Evolutionary conservation across 140 eudicot genomes (phyloP).

Genomic region (Cichorium intybus): DNA sequence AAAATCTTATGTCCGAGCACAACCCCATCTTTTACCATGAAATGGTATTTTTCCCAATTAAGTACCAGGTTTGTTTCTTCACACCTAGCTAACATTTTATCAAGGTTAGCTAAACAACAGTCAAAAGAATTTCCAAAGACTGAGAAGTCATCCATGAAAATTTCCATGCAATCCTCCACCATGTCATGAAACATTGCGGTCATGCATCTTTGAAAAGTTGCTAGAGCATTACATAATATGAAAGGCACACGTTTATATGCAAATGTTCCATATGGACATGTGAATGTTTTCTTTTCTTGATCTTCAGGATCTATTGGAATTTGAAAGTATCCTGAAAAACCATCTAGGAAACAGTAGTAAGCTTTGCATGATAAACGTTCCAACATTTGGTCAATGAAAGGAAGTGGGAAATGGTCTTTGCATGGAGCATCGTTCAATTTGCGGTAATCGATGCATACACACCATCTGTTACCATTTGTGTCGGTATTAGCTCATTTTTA

Average conservation of each 20-base stretch:
- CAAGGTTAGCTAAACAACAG: too few species aligned
- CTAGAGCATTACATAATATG: neutral
- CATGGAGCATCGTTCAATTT: neutral
- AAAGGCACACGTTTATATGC: neutral
- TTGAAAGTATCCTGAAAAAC: too few species aligned
- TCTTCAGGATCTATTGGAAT: too few species aligned
- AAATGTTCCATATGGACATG: neutral
- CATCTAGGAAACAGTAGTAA: too few species aligned
- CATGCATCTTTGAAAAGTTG: too few species aligned
- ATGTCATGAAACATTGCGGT: neutral
- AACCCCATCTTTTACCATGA: too few species aligned
- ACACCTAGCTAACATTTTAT: neutral
- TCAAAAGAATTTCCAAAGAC: too few species aligned
- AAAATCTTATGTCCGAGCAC: too few species aligned
- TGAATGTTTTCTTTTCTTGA: too few species aligned
- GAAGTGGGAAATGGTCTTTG: neutral
- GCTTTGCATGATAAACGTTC: neutral
- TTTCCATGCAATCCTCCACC: too few species aligned
- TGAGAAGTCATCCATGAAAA: too few species aligned
- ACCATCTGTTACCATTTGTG: neutral
- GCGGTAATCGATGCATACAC: neutral
- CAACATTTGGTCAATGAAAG: neutral
- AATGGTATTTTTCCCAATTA: too few species aligned
- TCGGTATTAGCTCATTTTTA: neutral
- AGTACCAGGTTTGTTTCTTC: neutral